Conservation (phyloP, 257 asterid species). For the Verbascum thapsus region DNA sequence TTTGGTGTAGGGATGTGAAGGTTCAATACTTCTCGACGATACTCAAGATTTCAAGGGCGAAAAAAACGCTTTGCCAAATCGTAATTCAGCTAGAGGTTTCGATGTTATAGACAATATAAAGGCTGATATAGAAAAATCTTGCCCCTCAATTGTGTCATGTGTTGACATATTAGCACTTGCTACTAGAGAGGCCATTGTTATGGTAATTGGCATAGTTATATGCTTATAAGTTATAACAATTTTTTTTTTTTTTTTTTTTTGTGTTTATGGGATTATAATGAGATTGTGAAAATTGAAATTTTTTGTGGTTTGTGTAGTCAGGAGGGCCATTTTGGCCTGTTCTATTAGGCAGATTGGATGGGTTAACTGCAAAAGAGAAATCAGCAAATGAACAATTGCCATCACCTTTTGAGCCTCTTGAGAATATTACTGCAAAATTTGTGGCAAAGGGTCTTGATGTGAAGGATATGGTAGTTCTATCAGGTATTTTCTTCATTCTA, state of each 20-base stretch:
- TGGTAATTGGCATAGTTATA: no score
- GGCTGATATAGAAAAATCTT: slow-evolving; percentile 56
- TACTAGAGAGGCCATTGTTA: slow-evolving; percentile 68
- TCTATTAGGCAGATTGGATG: no score
- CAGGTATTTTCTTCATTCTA: slow-evolving; percentile 60
- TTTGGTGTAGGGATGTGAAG: no score
- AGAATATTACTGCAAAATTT: slow-evolving; percentile 47
- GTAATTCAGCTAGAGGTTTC: slow-evolving; percentile 62
- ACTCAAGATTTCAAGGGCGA: no score
- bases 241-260: no score
- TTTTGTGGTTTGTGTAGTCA: slow-evolving; percentile 47
- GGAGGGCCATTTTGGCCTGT: no score
- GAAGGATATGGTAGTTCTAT: slow-evolving; percentile 70
- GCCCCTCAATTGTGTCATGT: slow-evolving; percentile 56
- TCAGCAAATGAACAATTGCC: slow-evolving; percentile 76
- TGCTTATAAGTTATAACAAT: no score
- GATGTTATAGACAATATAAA: slow-evolving; percentile 68
- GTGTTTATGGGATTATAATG: no score
- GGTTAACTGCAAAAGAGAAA: slow-evolving; percentile 48
- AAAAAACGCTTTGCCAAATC: no score
- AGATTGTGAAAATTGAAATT: no score
- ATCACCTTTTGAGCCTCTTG: slow-evolving; percentile 72
- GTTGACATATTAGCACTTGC: slow-evolving; percentile 50
- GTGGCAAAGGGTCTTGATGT: slow-evolving; percentile 63
- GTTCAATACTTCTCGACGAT: no score